A percentile compares a stretch with the other conserved stretches of the same genome.
These are phyloP conservation scores for Urochloa ruziziensis DNA, from an alignment of 176 grass and related monocot genomes.

Conservation along the genomic window DNA sequence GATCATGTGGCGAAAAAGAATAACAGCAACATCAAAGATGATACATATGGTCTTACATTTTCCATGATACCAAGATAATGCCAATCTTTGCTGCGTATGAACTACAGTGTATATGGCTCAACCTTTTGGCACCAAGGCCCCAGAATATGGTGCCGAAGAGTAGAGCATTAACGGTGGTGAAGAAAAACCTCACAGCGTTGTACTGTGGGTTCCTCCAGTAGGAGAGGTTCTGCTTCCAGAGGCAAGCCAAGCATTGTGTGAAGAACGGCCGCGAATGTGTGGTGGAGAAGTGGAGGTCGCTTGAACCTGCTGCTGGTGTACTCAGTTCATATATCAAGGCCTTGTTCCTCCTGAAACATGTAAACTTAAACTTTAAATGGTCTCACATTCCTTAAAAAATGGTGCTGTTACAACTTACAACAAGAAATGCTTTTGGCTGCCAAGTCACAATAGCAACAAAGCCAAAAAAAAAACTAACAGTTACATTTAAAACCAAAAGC, in stretches of 20 bases:
- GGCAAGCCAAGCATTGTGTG: not conserved
- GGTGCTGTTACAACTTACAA: not conserved
- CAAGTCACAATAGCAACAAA: not conserved
- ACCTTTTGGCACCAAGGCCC: not conserved
- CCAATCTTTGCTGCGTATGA: not conserved
- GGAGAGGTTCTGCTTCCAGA: conserved; percentile 1
- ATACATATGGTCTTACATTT: too few relatives aligned
- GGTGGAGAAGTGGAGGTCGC: not conserved
- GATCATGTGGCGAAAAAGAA: not conserved
- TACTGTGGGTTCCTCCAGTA: conserved; percentile 4
- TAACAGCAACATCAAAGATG: not conserved
- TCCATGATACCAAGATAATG: not conserved
- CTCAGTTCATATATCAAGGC: conserved; percentile 2
- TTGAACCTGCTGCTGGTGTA: not conserved
- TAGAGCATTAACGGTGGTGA: not conserved
- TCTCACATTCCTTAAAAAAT: too few relatives aligned
- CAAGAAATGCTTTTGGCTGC: not conserved
- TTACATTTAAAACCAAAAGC: not conserved
- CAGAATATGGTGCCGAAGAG: conserved; percentile 9
- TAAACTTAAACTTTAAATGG: not conserved
- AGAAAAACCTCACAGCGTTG: conserved; percentile 10
- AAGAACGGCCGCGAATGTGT: not conserved
- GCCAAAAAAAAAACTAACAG: not conserved
- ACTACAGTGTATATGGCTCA: not conserved
- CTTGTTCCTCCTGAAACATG: conserved; percentile 1